phyloP scores from a whole-genome alignment of 805 yeast genomes.

The Zygosaccharomyces pseudorouxii region DNA sequence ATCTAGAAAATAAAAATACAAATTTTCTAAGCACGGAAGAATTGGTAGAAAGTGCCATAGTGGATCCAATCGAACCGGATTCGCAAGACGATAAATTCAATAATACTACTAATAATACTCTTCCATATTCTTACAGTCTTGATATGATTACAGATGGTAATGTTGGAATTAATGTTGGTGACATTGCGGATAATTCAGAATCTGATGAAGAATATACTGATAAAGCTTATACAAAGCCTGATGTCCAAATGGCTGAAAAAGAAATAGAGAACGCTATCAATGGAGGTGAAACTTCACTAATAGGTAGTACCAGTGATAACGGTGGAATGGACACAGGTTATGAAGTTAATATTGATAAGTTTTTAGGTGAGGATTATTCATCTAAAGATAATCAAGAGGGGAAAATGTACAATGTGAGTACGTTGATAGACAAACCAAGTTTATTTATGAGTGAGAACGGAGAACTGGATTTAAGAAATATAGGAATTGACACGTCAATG shows the following conservation, averaged over 20 bases:
- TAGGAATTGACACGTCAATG: slow-evolving; percentile 19
- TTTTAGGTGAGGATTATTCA: slow-evolving; percentile 9
- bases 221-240: background rate
- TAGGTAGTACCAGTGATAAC: background rate
- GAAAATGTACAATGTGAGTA: slow-evolving; percentile 25
- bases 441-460: slow-evolving; percentile 20
- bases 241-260: background rate
- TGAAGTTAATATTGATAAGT: slow-evolving; percentile 14
- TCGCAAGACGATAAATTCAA: slow-evolving; percentile 5
- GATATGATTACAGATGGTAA: slow-evolving; percentile 14
- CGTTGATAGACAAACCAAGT: slow-evolving; percentile 30
- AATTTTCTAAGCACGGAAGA: slow-evolving; percentile 56
- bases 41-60: slow-evolving; percentile 55
- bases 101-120: background rate
- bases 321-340: slow-evolving; percentile 8
- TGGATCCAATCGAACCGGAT: slow-evolving; percentile 41
- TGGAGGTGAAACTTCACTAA: slow-evolving; percentile 1
- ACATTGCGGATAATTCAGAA: slow-evolving; percentile 8
- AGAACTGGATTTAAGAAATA: slow-evolving; percentile 16
- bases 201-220: slow-evolving; percentile 7
- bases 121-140: slow-evolving; percentile 7
- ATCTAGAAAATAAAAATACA: slow-evolving; percentile 40
- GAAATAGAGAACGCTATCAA: slow-evolving; percentile 3
- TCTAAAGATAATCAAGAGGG: slow-evolving; percentile 6
- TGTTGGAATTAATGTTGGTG: slow-evolving; percentile 10